Base-by-base conservation (phyloP, 305 asterid species). In the Andrographis paniculata region DNA sequence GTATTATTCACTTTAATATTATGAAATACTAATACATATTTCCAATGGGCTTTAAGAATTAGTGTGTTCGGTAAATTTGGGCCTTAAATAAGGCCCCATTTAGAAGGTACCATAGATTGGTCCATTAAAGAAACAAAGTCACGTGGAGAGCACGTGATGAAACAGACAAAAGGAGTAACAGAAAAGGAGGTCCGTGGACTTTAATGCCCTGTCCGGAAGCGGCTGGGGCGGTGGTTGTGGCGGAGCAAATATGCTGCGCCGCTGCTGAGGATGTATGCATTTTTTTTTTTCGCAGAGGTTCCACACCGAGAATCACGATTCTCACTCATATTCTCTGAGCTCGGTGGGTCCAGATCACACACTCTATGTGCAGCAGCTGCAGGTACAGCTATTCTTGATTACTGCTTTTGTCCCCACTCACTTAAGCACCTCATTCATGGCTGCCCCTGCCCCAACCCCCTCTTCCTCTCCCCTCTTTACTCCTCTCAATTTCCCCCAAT, bases 371-470 rank as follows among this genome's bases (percentile, higher is more conserved):
- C n/a, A n/a, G n/a, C n/a, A n/a, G n/a, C n/a, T n/a, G n/a, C n/a
- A n/a, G n/a, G 60, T 66, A 71, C 91, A 76, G 83, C 92, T 75
- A 67, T 61, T 58, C 59, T 58, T 76, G 62, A 62, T 73, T 65
- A 70, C 81, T 73, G 71, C 66, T 50, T 56, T 59, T 63, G 76
- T 58, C 87, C 87, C 95, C 84, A 77, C 83, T 49, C 79, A 58
- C 67, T 71, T 60, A 45, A 53, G 78, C 77, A 71, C 59, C 82
- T 79, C 86, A 75, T 79, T 82, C 86, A 79, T 82, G 88, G 86
- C 82, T 66, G 69, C 77, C 75, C 77, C 77, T 40, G 60, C 62
- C 46, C 59, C 64, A 48, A 61, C 17, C 20, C 43, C 38, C 10
- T 56, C 43, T 40, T 33, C 40, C 48, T 28, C 52, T 48, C 43